Evolutionary conservation across 2,329 filamentous ascomycete species (phyloP), one percentile per base, ranked within the genome.

Genomic region (Alternaria ethzedia): DNA sequence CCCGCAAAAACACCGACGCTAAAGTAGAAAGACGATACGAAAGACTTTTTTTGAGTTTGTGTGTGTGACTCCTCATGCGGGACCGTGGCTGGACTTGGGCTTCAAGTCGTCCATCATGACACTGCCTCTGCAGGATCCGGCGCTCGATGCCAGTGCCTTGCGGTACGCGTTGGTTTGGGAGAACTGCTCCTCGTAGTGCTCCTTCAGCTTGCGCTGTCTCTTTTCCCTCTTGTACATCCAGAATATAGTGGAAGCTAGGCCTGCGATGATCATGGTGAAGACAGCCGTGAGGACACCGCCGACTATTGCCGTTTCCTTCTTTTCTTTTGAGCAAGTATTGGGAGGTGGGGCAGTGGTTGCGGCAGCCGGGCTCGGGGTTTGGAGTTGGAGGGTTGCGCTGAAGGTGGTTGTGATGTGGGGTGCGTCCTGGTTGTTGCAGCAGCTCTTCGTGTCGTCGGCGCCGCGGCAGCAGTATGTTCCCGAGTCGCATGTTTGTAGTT

Each of bases 381-480:
- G 59, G 13, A 75, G 51, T 54, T 69, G 62, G 12, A 78, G 66
- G 3, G 72, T 66, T 45, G 71, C 75, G 25, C 75, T 57, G 25
- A 66, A 67, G 15, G 57, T 70, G 3, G 73, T 70, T 20, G 55
- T 70, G 63, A 78, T 54, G 17, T 64, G 63, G 2, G 73, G 75
- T 4, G 73, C 69, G 2, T 70, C 70, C 4, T 70, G 20, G 43
- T 76, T 74, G 52, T 66, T 70, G 66, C 77, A 79, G 68, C 77
- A 79, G 56, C 67, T 76, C 15, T 58, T 54, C 17, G 46, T 64
- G 47, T 76, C 75, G 30, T 64, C 64, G 47, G 59, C 55, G 6
- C 74, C 66, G 60, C 76, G 76, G 59, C 77, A 78, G 66, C 77
- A 79, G 55, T 78, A 78, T 55, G 63, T 66, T n/a, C 77, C 77